phyloP scores from a whole-genome alignment of 768 basidiomycete species.

The Naematelia aurantialba region DNA sequence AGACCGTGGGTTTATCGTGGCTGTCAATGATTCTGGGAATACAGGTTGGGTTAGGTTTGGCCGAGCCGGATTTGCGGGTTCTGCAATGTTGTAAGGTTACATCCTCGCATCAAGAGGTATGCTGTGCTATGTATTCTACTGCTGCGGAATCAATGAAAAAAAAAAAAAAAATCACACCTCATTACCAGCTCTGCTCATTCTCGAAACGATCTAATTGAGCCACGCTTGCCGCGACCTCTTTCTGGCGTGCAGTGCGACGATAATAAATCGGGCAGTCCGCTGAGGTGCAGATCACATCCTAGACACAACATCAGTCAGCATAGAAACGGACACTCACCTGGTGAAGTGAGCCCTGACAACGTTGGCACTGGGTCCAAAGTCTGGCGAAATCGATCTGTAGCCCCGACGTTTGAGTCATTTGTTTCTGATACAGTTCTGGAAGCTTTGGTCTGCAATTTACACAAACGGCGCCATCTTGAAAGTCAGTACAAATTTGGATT shows the following conservation, averaged over 20 bases:
- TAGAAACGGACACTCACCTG: constrained; percentile 53
- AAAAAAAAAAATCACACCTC: too few species aligned
- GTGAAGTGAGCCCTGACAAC: constrained; percentile 97
- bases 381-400: constrained; percentile 88
- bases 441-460: constrained; percentile 83
- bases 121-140: constrained; percentile 4
- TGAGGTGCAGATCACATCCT: constrained; percentile 88
- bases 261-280: constrained; percentile 99
- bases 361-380: constrained; percentile 97
- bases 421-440: constrained; percentile 89
- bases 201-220: constrained; percentile 79
- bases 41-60: constrained; percentile 85
- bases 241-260: constrained; percentile 96
- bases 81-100: constrained; percentile 18
- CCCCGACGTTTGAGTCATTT: constrained; percentile 66
- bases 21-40: constrained; percentile 80
- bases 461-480: constrained; percentile 82
- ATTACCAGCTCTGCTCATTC: constrained; percentile 47
- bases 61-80: constrained; percentile 65
- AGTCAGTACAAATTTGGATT: not conserved
- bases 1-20: constrained; percentile 75
- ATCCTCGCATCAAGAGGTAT: not conserved
- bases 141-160: not conserved
- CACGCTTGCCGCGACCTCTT: constrained; percentile 87
- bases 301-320: constrained; percentile 51